Evolutionary conservation across 2,329 filamentous ascomycete species (phyloP).

Genomic region (Monilinia fructigena): DNA sequence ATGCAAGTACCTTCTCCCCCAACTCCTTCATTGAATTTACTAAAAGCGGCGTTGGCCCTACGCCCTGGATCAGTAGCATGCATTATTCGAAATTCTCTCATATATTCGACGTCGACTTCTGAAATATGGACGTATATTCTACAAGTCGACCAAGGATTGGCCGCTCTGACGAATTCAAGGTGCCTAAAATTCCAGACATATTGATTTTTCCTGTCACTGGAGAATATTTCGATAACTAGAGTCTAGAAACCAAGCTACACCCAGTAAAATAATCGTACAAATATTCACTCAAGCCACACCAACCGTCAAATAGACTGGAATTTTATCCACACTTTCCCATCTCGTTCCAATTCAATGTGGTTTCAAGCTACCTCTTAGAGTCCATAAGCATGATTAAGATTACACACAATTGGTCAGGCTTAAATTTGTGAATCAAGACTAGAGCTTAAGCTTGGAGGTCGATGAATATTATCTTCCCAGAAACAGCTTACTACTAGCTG

Average conservation of each 20-base stretch:
- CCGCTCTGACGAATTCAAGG: background rate
- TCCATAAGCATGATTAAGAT: too few species aligned
- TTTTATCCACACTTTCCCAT: background rate
- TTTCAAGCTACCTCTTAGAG: background rate
- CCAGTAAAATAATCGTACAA: background rate
- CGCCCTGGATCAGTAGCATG: background rate
- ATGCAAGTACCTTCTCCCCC: background rate
- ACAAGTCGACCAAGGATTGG: background rate
- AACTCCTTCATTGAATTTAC: background rate
- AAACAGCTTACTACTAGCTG: background rate
- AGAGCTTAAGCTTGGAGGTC: background rate
- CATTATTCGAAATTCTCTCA: background rate
- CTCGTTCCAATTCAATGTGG: background rate
- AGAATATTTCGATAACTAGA: background rate
- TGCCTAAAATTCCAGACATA: background rate
- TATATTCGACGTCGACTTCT: background rate
- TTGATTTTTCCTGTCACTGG: background rate
- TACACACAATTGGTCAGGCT: background rate
- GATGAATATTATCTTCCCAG: background rate
- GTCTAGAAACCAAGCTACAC: background rate
- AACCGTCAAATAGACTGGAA: background rate
- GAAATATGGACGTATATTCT: background rate
- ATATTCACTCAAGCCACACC: background rate
- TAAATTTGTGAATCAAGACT: background rate
- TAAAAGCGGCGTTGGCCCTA: background rate